A percentile compares a stretch with the other conserved stretches of the same genome.
These are phyloP conservation scores for Penicillium antarcticum DNA, from an alignment of 495 filamentous ascomycete species.

Conservation along the genomic window DNA sequence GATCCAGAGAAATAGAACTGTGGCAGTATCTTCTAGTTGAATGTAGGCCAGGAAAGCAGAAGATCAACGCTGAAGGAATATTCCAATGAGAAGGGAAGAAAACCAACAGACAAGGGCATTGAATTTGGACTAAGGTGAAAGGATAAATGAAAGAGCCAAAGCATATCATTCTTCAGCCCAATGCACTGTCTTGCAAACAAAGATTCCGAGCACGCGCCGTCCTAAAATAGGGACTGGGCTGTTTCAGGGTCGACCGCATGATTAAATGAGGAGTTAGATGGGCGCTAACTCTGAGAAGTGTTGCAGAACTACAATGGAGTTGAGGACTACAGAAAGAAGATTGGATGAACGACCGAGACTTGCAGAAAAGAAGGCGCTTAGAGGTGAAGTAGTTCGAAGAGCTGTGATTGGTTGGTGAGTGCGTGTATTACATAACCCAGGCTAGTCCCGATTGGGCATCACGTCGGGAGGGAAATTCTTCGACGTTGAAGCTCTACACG, in stretches of 20 bases:
- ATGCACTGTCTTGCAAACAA: slow-evolving; percentile 8
- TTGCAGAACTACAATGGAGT: slow-evolving; percentile 9
- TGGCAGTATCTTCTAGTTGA: not conserved
- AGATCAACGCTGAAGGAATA: slow-evolving; percentile 1
- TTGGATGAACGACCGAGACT: slow-evolving; percentile 1
- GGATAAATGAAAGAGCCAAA: slow-evolving; percentile 8
- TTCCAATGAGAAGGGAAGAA: slow-evolving; percentile 1
- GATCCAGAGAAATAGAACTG: not conserved
- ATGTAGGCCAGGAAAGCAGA: not conserved
- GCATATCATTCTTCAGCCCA: not conserved
- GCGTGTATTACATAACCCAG: slow-evolving; percentile 27
- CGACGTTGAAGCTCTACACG: slow-evolving; percentile 21
- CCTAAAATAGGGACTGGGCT: slow-evolving; percentile 23
- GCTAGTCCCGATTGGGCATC: slow-evolving; percentile 28
- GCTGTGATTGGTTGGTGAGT: slow-evolving; percentile 22
- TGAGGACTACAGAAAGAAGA: slow-evolving; percentile 2
- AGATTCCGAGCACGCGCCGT: slow-evolving; percentile 30
- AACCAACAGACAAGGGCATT: slow-evolving; percentile 12
- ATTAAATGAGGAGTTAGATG: slow-evolving; percentile 1
- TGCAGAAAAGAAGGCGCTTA: slow-evolving; percentile 24
- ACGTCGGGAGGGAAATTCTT: slow-evolving; percentile 38
- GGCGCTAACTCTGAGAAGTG: slow-evolving; percentile 20
- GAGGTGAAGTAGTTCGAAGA: slow-evolving; percentile 24
- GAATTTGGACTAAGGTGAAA: slow-evolving; percentile 7
- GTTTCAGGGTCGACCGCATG: slow-evolving; percentile 21